Percentiles rank a stretch among this genome's conserved stretches.
Evolutionary conservation across 768 basidiomycete genomes (phyloP).

Genomic region (Suillus decipiens): DNA sequence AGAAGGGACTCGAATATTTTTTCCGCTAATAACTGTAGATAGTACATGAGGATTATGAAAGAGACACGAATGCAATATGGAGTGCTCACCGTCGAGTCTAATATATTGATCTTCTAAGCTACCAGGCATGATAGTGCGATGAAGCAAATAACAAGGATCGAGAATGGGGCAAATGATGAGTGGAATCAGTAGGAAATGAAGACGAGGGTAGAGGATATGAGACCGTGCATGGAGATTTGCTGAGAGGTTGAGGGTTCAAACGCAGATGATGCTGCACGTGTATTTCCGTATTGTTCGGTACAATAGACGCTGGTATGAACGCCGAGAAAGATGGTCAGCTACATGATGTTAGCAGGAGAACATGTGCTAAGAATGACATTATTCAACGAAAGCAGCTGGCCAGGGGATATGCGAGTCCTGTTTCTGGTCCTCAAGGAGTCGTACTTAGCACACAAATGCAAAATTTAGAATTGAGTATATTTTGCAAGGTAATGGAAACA

Average conservation of each 20-base stretch:
- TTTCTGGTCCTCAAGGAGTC: no score
- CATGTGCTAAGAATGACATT: no score
- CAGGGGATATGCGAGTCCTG: no score
- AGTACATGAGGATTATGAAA: neutral
- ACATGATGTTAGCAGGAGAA: no score
- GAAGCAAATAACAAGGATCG: neutral
- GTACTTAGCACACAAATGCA: no score
- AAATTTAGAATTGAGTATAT: no score
- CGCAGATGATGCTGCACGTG: neutral
- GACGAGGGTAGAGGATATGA: neutral
- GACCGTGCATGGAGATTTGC: no score
- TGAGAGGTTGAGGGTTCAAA: neutral
- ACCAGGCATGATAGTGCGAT: neutral
- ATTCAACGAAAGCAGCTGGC: no score
- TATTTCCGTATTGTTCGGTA: neutral
- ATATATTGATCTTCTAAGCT: neutral
- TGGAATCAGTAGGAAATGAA: neutral
- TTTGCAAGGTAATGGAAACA: no score
- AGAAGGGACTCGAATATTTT: neutral
- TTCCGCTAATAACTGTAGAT: neutral
- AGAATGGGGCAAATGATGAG: neutral
- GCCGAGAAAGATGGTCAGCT: no score
- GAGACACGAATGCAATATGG: neutral
- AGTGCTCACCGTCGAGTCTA: neutral
- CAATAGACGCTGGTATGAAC: neutral